Base-by-base conservation (phyloP, 2,329 filamentous ascomycete species). In the Emericellopsis atlantica region DNA sequence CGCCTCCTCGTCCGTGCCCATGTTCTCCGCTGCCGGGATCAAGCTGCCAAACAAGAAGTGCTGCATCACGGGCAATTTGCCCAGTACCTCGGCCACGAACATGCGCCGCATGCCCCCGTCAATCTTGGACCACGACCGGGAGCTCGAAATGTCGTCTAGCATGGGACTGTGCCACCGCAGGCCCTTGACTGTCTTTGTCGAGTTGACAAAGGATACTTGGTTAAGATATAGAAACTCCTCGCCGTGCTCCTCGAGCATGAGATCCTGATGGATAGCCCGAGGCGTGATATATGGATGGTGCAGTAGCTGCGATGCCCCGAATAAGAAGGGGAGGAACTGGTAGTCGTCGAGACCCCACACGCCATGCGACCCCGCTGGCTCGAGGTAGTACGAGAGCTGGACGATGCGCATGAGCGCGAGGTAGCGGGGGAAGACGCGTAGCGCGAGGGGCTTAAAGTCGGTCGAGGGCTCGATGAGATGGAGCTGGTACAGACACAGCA, bases 291-390 rank as follows among this genome's bases (percentile, higher is more conserved):
- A 95, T 34, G 69, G 83, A 56, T 98, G 92, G 47, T 85, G 77
- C 14, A 92, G 69, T 15, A 95, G 74, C 61, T 98, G 93, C 21
- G 88, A 82, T 31, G 92, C 88, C 16, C 92, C 92, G 48, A 96
- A 93, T 11, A 98, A 74, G 57, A 96, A 98, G 0, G 93, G 92
- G 1, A 95, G 67, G 62, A 98, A 98, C 50, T 93, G 89, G 62
- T 98, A 95, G 59, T 98, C 92, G 54, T 98, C 92, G 2, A 98
- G 68, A 15, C 92, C 92, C 92, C 92, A 98, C 21, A 98, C 92
- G 33, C 92, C 92, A 58, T 98, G 92, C 1, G 90, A 95, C 12
- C 92, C 92, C 1, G 92, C 92, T 2, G 92, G 92, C 55, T 98
- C 92, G 39, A 98, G 79, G 55, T 98, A 98, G 64, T 98, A 98